Evolutionary conservation across 2,329 filamentous ascomycete species (phyloP).

Genomic region (Podosphaera fusca): DNA sequence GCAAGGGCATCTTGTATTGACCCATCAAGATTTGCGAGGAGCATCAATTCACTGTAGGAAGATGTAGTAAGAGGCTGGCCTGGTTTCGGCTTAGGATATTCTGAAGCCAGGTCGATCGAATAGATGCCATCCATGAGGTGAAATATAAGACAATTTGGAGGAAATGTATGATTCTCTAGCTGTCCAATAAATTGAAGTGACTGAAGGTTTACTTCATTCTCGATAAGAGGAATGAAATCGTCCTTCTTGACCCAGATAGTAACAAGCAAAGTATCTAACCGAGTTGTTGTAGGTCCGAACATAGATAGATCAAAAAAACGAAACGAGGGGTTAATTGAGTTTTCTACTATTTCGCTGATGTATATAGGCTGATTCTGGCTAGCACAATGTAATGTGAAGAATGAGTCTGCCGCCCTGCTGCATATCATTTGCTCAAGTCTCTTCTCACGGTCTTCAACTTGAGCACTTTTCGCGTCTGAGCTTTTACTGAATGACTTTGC

Average conservation of each 20-base stretch:
- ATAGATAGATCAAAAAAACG: conserved; percentile 55
- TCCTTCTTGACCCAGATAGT: conserved; percentile 49
- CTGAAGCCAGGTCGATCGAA: conserved; percentile 41
- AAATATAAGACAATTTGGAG: conserved; percentile 63
- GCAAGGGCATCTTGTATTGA: conserved; percentile 76
- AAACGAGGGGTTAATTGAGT: conserved; percentile 82
- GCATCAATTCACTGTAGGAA: conserved; percentile 73
- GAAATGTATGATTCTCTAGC: conserved; percentile 47
- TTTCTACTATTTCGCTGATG: conserved; percentile 58
- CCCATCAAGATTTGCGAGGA: conserved; percentile 66
- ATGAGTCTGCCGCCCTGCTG: conserved; percentile 58
- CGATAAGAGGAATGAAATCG: conserved; percentile 41
- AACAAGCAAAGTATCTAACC: conserved; percentile 39
- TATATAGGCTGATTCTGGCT: conserved; percentile 54
- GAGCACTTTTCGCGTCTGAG: conserved; percentile 37
- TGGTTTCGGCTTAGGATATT: conserved; percentile 24
- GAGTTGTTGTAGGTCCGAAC: conserved; percentile 38
- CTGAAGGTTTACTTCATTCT: conserved; percentile 45
- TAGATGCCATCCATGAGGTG: conserved; percentile 76
- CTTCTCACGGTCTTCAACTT: conserved; percentile 39
- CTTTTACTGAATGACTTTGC: conserved; percentile 30
- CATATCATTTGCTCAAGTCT: conserved; percentile 52
- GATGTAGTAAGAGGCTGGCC: conserved; percentile 36
- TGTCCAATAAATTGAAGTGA: conserved; percentile 58
- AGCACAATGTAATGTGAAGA: conserved; percentile 62